Evolutionary conservation across 352 stramenopile species (phyloP).

Genomic region (Phytophthora lateralis): DNA sequence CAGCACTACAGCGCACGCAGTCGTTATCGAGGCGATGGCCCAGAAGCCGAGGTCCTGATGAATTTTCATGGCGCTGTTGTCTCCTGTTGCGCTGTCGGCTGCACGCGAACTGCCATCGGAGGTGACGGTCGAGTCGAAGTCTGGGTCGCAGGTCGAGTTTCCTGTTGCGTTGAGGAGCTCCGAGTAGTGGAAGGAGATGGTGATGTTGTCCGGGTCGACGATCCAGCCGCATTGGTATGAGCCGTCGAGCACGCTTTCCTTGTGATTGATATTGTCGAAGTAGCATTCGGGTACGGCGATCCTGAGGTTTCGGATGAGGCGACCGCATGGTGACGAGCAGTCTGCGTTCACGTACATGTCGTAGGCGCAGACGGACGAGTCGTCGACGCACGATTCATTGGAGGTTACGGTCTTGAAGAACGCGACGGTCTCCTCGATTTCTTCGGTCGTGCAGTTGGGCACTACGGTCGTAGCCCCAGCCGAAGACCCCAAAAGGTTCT

Average conservation of each 20-base stretch:
- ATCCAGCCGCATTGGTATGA: slow-evolving; percentile 21
- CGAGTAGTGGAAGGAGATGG: slow-evolving; percentile 14
- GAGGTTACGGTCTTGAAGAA: slow-evolving; percentile 16
- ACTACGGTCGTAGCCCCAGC: slow-evolving; percentile 1
- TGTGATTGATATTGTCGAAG: slow-evolving; percentile 12
- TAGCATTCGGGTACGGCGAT: slow-evolving; percentile 17
- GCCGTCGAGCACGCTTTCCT: background rate
- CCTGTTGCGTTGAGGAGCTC: slow-evolving; percentile 11
- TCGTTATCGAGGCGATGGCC: background rate
- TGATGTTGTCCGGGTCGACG: slow-evolving; percentile 20
- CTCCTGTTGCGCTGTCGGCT: background rate
- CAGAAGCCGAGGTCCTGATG: background rate
- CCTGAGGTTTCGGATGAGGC: slow-evolving; percentile 8
- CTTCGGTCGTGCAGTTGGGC: slow-evolving; percentile 20
- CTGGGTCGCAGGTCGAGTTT: slow-evolving; percentile 2
- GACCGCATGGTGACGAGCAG: slow-evolving; percentile 9
- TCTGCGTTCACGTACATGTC: slow-evolving; percentile 16
- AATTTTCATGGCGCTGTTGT: slow-evolving; percentile 2
- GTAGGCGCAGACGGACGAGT: slow-evolving; percentile 19
- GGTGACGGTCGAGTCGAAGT: slow-evolving; percentile 19
- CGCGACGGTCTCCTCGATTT: slow-evolving; percentile 12
- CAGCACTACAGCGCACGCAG: background rate
- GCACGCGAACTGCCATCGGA: slow-evolving; percentile 2
- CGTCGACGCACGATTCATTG: slow-evolving; percentile 17
- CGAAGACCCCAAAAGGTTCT: slow-evolving; percentile 12